Evolutionary conservation across 495 filamentous ascomycete species (phyloP).

Genomic region (Talaromyces nanjingensis): DNA sequence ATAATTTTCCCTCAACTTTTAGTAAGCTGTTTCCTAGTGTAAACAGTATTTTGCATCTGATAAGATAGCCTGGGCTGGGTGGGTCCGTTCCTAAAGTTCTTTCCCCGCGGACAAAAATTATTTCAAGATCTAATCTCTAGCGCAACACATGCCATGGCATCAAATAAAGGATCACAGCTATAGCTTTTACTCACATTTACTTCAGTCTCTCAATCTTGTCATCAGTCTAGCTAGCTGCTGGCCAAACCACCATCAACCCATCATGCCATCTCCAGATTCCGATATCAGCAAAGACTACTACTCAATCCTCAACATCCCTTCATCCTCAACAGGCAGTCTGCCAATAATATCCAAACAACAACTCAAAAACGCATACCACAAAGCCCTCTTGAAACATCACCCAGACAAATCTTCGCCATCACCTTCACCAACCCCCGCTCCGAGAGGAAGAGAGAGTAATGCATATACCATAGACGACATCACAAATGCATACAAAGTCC

Average conservation of each 20-base stretch:
- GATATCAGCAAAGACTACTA: conserved; percentile 28
- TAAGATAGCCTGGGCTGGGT: neutral
- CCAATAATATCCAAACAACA: conserved; percentile 31
- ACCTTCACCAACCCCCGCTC: conserved; percentile 66
- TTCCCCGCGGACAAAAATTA: neutral
- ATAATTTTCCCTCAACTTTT: neutral
- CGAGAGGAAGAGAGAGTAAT: conserved; percentile 72
- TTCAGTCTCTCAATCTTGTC: neutral
- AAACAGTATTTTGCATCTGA: neutral
- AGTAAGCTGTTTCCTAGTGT: too few relatives aligned
- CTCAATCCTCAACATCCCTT: conserved; percentile 46
- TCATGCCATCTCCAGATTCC: neutral
- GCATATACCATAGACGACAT: conserved; percentile 66
- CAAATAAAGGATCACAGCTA: neutral
- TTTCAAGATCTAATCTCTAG: neutral
- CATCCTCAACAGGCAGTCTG: conserved; percentile 10
- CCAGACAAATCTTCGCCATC: conserved; percentile 81
- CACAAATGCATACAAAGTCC: conserved; percentile 62
- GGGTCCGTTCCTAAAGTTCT: neutral
- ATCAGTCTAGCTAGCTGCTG: neutral
- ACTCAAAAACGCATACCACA: conserved; percentile 71
- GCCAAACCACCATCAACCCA: neutral
- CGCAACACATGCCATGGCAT: neutral
- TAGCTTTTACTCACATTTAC: neutral
- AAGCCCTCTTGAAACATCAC: conserved; percentile 70